Base-by-base conservation (phyloP, 2,329 filamentous ascomycete species). In the Pestalotiopsis sp. region DNA sequence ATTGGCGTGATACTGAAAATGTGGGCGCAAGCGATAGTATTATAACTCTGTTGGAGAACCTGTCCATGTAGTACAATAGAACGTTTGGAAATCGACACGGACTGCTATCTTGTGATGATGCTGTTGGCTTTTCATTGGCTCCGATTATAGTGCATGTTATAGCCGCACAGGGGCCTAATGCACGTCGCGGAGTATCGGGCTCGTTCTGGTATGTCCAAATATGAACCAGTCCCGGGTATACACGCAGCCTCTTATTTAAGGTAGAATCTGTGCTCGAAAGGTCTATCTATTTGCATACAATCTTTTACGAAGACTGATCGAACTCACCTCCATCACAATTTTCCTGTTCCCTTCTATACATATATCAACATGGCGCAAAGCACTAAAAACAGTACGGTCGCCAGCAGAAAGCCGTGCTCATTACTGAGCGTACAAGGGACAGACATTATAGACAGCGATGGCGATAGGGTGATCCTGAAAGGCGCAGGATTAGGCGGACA, bases 381-480 rank as follows among this genome's bases (percentile, higher is more conserved):
- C 12, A 52, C 45, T 3, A 52, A 9, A 2, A 1, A 17, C 2
- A 17, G 12, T 14, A 27, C 57, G 17, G 13, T 9, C 11, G 6
- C 57, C 11, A 6, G 12, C 60, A 20, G 20, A 66, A 68, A 27
- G 5, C 72, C 68, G 2, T 78, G 76, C 70, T 75, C 70, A 7
- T 75, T 79, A 74, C 73, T 80, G 2, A 77, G 75, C n/a, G 72
- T 73, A 0, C 69, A 72, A 12, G 79, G 79, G n/a, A 63, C 60
- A 11, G 17, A 63, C 27, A 77, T 86, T 20, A 80, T 86, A 17
- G 81, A 81, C 68, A 74, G 73, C 2, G 74, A 81, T 74, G 80
- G 78, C 52, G 75, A 81, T 13, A 76, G 75, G 14, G 77, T 85
- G n/a, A 75, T 85, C 20, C 79, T 85, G 45, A 80, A 82, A 45